Base-by-base conservation (phyloP, 2,329 filamentous ascomycete genomes). In the Ophiostoma montium region DNA sequence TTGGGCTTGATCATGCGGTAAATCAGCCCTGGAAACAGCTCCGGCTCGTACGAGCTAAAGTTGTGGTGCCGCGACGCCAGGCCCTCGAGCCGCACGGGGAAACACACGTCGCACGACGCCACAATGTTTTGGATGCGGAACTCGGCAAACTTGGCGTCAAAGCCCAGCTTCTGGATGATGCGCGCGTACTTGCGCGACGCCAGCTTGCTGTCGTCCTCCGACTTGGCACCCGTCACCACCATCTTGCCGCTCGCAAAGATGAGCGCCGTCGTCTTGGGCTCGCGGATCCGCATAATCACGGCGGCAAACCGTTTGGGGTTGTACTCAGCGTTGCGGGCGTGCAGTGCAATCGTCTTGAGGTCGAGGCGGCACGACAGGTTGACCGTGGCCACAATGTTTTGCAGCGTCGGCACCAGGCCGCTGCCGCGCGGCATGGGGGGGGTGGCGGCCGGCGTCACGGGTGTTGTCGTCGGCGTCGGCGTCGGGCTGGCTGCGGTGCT, bases 61-160 rank as follows among this genome's bases (percentile, higher is more conserved):
- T 95, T 95, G 75, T 96, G 90, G 76, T 98, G 92, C 69, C 89
- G 87, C 58, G 84, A 92, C 15, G 92, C 92, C 64, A 98, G 73
- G 69, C 92, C 92, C 66, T 96, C 92, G 52, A 98, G 76, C 57
- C 92, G 87, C 59, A 98, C 95, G 48, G 92, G 92, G 71, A 98
- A 98, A 75, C 95, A 95, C 76, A 98, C 95, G 65, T 98, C 92
- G 67, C 90, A 96, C 53, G 88, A 95, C 56, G 92, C 92, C 57
- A 98, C 92, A 56, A 98, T 96, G 69, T 98, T 98, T 74, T 95
- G 89, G 62, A 98, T 98, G 78, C 96, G 98, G 73, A 98, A 98
- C 67, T 98, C 92, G 57, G 89, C 95, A 69, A 98, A 96, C 78
- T 95, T 95, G 61, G 92, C 90, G 59, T 95, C 95, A 76, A 98